Conservation (phyloP, 2,329 filamentous ascomycete genomes). For the Colletotrichum tofieldiae region DNA sequence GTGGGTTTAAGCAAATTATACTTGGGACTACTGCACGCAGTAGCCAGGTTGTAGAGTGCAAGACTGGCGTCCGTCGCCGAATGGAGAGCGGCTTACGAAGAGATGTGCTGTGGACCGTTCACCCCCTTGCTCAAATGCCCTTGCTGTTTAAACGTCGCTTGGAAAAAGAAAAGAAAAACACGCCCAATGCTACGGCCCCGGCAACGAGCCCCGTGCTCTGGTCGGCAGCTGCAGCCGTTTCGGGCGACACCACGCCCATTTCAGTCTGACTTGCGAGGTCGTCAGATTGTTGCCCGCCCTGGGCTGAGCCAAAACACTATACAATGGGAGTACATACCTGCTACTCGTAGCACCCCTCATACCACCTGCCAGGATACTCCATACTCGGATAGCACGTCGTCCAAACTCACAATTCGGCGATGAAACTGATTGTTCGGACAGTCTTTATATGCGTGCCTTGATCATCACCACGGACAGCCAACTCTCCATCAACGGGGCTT, state of each 20-base stretch:
- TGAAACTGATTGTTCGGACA: background rate
- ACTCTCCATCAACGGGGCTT: no score
- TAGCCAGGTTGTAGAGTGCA: background rate
- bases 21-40: background rate
- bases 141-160: background rate
- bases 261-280: constrained; percentile 28
- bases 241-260: constrained; percentile 21
- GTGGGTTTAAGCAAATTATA: background rate
- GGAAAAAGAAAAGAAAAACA: constrained; percentile 19
- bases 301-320: no score
- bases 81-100: constrained; percentile 27
- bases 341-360: no score
- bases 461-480: no score
- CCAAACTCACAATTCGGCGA: background rate
- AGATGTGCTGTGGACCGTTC: background rate
- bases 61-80: constrained; percentile 21
- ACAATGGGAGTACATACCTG: no score
- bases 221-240: constrained; percentile 4
- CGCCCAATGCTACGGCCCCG: constrained; percentile 10
- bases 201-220: background rate
- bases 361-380: no score
- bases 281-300: constrained; percentile 1
- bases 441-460: background rate
- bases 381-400: background rate
- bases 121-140: background rate